Base-by-base conservation (phyloP, 441 rosid species). In the Gossypium lobatum region DNA sequence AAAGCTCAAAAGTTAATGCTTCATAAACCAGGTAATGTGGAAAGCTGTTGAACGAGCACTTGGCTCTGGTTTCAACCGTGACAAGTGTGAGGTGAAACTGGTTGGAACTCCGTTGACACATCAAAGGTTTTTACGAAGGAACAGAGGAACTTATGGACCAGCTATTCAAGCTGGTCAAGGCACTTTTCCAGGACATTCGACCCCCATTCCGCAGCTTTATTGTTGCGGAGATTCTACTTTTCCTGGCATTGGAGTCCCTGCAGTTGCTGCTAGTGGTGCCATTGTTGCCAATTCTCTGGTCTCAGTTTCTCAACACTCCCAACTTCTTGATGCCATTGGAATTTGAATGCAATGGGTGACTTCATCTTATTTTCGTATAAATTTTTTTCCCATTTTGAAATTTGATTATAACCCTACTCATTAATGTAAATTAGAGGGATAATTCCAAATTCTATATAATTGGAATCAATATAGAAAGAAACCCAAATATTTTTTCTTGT, bases 141-240 rank as follows among this genome's bases (percentile, higher is more conserved):
- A 86, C 50, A 80, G 97, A 82, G 98, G 97, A 76, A 91, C 95
- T 9, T 91, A 88, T 42, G 97, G 97, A 57, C 93, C 97, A 0
- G 94, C 97, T 0, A 91, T 91, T 65, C 81, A 88, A 77, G 97
- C 98, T 0, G 97, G 97, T 8, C 89, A 92, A 79, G 86, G 64
- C 76, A 52, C 88, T 1, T 91, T 94, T 82, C 98, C 93, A 0
- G 97, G 97, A 21, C 97, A 94, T 79, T 83, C 97, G 14, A 84
- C 91, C 16, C 94, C 95, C n/a, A 83, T 94, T 57, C 79, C 89
- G 0, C 95, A 89, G 79, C 94, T 94, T 57, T 81, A 87, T 81
- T 89, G 94, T 76, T 92, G 98, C 6, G 95, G 96, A 6, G 97
- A 94, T 80, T 94, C 98, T 2, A 94, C 97, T 48, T 94, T 94